phyloP scores from a whole-genome alignment of 768 basidiomycete genomes.

The Lentinula raphanica region DNA sequence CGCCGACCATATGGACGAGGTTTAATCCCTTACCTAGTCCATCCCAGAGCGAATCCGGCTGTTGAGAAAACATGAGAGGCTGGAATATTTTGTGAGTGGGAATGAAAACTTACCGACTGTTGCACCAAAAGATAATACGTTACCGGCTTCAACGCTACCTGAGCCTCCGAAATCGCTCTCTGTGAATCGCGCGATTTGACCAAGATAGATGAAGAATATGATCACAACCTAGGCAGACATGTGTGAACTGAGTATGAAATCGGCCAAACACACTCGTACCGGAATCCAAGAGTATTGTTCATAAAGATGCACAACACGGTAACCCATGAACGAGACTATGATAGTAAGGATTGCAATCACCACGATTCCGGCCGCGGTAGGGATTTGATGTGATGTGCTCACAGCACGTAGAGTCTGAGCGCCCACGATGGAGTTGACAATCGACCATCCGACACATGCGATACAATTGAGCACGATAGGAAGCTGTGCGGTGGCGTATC shows the following conservation, averaged over 20 bases:
- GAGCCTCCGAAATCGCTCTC: constrained; percentile 2
- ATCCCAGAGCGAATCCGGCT: constrained; percentile 6
- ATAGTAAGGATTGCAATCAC: neutral
- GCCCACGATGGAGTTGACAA: constrained; percentile 58
- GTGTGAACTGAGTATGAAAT: neutral
- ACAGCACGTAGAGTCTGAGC: constrained; percentile 34
- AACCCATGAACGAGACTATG: constrained; percentile 3
- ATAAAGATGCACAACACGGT: constrained; percentile 2
- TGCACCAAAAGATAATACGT: constrained; percentile 43
- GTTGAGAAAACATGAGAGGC: neutral
- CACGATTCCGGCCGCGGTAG: constrained; percentile 1
- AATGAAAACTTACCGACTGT: constrained; percentile 52
- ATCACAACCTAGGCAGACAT: neutral
- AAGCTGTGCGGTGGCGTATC: neutral
- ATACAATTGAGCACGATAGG: neutral
- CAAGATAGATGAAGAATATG: constrained; percentile 4
- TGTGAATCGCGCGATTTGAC: neutral
- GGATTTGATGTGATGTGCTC: constrained; percentile 2
- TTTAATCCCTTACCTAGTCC: neutral
- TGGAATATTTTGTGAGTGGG: constrained; percentile 26
- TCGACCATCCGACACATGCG: constrained; percentile 51
- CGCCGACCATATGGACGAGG: no score
- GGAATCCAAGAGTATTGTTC: constrained; percentile 6
- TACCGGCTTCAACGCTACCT: constrained; percentile 17
- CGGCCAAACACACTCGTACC: neutral